Percentiles rank a stretch among this genome's conserved stretches.
Evolutionary conservation across 2,329 filamentous ascomycete species (phyloP).

Genomic region (Cadophora gregata): DNA sequence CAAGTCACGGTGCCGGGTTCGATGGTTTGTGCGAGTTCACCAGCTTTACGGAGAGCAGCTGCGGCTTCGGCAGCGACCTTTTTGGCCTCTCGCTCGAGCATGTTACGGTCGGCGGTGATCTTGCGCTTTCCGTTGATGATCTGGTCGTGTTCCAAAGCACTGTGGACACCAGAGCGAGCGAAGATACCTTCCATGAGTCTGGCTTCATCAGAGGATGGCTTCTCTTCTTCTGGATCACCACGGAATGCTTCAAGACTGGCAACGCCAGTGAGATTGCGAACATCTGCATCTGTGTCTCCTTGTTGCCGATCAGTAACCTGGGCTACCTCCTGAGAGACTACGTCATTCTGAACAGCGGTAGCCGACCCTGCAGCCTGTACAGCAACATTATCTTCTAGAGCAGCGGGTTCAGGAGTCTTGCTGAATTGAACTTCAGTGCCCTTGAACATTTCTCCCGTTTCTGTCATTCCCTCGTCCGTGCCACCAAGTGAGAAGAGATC

Average conservation of each 20-base stretch:
- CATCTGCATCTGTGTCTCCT: slow-evolving; percentile 49
- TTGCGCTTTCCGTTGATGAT: slow-evolving; percentile 81
- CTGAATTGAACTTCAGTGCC: slow-evolving; percentile 79
- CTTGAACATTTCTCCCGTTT: slow-evolving; percentile 86
- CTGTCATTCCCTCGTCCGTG: slow-evolving; percentile 71
- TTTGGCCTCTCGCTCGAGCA: slow-evolving; percentile 83
- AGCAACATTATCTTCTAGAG: slow-evolving; percentile 30
- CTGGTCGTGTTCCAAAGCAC: slow-evolving; percentile 90
- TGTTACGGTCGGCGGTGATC: slow-evolving; percentile 74
- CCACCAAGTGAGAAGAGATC: slow-evolving; percentile 85
- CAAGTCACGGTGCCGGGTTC: slow-evolving; percentile 90
- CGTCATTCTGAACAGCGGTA: slow-evolving; percentile 28
- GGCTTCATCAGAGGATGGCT: slow-evolving; percentile 62
- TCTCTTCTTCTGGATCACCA: slow-evolving; percentile 53
- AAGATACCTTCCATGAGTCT: slow-evolving; percentile 91
- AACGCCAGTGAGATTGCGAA: slow-evolving; percentile 63
- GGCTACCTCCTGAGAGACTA: slow-evolving; percentile 27
- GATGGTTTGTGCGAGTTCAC: slow-evolving; percentile 72
- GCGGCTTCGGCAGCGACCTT: slow-evolving; percentile 80
- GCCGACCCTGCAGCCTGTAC: slow-evolving; percentile 24
- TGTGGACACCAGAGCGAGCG: slow-evolving; percentile 82
- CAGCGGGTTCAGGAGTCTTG: slow-evolving; percentile 44
- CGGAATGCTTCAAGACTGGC: slow-evolving; percentile 69
- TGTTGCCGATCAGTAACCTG: slow-evolving; percentile 17
- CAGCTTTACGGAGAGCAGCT: slow-evolving; percentile 73